Base-by-base conservation (phyloP, 140 eudicot genomes). In the Cichorium intybus region DNA sequence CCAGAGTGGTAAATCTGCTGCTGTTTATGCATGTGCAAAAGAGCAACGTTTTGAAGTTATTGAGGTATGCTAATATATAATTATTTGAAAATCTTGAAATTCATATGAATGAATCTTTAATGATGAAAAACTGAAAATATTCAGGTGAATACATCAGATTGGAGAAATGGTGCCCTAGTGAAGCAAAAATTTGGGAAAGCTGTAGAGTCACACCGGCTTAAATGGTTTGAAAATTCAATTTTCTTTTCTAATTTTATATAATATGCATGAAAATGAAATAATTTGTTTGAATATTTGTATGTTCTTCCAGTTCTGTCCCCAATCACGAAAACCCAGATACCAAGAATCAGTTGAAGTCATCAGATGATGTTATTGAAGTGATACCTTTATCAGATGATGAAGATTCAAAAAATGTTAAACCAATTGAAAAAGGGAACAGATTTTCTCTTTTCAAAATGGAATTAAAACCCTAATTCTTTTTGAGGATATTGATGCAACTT, bases 1-100 rank as follows among this genome's bases (percentile, higher is more conserved):
- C 76, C 82, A 92, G 99, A 77, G 99, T 75, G 99, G 99, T 60
- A 92, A 92, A 68, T 88, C 99, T 61, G 99, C 99, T 35, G 95
- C 99, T 73, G 77, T 92, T 31, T 92, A 88, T 81, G 94, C 97
- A 33, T 92, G 99, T 81, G 95, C 97, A 39, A 84, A 85, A 75
- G 99, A 92, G 69, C 95, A 85, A 74, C 95, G 99, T 45, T 92
- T 92, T 77, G 89, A 88, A 74, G 84, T 92, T 66, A 88, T 92
- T 53, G 99, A 92, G 89, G 99, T 92, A 81, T 51, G 57, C 31
- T 60, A 47, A 56, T 23, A 28, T 33, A 1, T 52, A 47, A 55
- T 58, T 53, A 10, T 37, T 45, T 60, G 21, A 48, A 23, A 8
- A 3, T 18, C 33, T 31, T 31, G 22, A 39, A 16, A 52, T 39